Evolutionary conservation across 345 rosid species (phyloP), one percentile per base, ranked within the genome.

Genomic region (Cardamine occulta): DNA sequence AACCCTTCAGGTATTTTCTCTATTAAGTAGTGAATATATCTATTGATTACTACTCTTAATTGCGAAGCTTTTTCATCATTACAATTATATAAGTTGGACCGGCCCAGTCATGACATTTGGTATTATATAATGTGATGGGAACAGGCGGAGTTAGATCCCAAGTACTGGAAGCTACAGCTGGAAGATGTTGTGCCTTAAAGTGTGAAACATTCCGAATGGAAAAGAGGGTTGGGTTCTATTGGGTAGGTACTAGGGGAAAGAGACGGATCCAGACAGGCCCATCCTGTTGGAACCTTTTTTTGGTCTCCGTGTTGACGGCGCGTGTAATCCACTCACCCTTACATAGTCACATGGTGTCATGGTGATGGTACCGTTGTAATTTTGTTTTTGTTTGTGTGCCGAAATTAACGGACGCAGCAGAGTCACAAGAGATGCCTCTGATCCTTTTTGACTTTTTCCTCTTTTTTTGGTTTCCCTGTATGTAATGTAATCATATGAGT

Each of bases 111-210:
- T 68, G 72, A 66, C 14, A 66, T 48, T 13, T 29, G 40, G 29
- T 2, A 37, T 19, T 31, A 18, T 49, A 14, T 5, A 23, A 40
- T 24, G 13, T 40, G 8, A 44, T 58, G 51, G 69, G 60, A 14
- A 18, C 45, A 63, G 80, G 62, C 76, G 68, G 81, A 78, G 57
- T 57, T 78, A 40, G 81, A 78, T 78, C 77, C 77, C 7, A 78
- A 78, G 73, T 78, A 65, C 68, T 78, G 81, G 81, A 78, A 72
- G 72, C 63, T 66, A 23, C 77, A 72, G 81, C 63, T 78, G 63
- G 81, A 72, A 58, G 80, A 77, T 29, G 4, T 26, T 28, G 61
- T 11, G 48, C 70, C 63, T 44, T 76, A n/a, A 48, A 62, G 74
- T 3, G 29, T 1, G 8, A 18, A 51, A 60, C 63, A 60, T 68